Evolutionary conservation across 2,329 filamentous ascomycete species (phyloP).

Genomic region (Clonostachys byssicola): DNA sequence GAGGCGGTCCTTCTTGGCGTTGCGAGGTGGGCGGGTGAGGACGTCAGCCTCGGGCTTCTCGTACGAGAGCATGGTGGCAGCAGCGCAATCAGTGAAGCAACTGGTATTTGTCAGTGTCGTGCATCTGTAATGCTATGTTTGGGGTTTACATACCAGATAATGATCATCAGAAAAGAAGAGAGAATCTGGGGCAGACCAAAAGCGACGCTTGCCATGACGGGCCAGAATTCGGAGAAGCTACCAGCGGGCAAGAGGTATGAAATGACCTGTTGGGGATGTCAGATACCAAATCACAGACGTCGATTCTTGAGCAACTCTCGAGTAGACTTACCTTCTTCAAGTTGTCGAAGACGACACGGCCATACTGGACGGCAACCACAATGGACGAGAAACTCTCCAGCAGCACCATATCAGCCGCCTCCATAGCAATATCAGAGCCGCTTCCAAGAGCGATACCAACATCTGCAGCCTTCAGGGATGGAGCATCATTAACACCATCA

Average conservation of each 20-base stretch:
- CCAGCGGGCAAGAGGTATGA: conserved; percentile 72
- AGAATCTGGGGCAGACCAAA: conserved; percentile 72
- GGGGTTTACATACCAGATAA: conserved; percentile 45
- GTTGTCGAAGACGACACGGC: conserved; percentile 75
- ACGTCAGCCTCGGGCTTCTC: conserved; percentile 76
- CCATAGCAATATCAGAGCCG: conserved; percentile 79
- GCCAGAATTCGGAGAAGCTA: conserved; percentile 73
- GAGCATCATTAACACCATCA: conserved; percentile 83
- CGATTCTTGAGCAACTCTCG: too few relatives aligned
- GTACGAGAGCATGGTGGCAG: conserved; percentile 70
- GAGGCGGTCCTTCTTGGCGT: conserved; percentile 65
- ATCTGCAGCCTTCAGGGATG: conserved; percentile 74
- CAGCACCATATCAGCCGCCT: conserved; percentile 77
- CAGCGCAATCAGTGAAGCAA: conserved; percentile 74
- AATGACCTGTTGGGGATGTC: conserved; percentile 23
- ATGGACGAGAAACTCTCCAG: conserved; percentile 71
- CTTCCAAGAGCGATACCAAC: conserved; percentile 79
- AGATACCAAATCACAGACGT: background rate
- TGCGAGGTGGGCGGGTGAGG: conserved; percentile 63
- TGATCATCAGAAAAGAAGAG: conserved; percentile 69
- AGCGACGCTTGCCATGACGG: conserved; percentile 67
- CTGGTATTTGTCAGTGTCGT: conserved; percentile 21
- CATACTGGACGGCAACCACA: conserved; percentile 68
- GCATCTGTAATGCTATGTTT: background rate
- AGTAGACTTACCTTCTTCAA: conserved; percentile 53